Percentiles rank a stretch among this genome's conserved stretches.
Evolutionary conservation across 2,329 filamentous ascomycete genomes (phyloP).

Genomic region (Ophiocordyceps camponoti-rufipedis): DNA sequence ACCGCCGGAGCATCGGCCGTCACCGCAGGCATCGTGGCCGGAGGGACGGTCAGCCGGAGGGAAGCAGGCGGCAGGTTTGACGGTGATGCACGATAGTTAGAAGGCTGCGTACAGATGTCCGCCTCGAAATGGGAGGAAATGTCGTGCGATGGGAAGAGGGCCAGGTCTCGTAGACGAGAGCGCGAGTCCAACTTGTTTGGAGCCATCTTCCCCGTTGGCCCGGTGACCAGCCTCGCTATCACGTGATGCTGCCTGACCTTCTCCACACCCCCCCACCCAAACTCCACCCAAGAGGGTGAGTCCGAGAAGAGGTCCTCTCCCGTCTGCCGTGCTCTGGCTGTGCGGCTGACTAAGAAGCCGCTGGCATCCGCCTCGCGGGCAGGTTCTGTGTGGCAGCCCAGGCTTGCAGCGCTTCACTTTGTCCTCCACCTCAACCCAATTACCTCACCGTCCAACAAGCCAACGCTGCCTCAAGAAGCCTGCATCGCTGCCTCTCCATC

Average conservation of each 20-base stretch:
- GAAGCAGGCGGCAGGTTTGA: background rate
- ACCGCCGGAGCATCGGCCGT: slow-evolving; percentile 45
- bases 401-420: slow-evolving; percentile 7
- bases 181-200: background rate
- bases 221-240: slow-evolving; percentile 2
- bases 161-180: background rate
- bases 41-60: background rate
- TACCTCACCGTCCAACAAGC: slow-evolving; percentile 2
- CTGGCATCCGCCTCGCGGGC: slow-evolving; percentile 10
- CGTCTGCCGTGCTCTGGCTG: too few species aligned
- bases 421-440: slow-evolving; percentile 6
- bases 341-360: slow-evolving; percentile 7
- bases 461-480: background rate
- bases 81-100: background rate
- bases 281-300: too few species aligned
- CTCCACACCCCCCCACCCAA: too few species aligned
- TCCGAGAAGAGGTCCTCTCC: too few species aligned
- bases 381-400: slow-evolving; percentile 10
- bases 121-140: background rate
- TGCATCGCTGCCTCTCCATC: slow-evolving; percentile 1
- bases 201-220: slow-evolving; percentile 3
- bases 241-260: background rate
- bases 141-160: background rate
- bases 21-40: slow-evolving; percentile 37
- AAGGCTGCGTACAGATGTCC: background rate